Conservation (phyloP, 2,329 filamentous ascomycete genomes). For the Aspergillus udagawae region DNA sequence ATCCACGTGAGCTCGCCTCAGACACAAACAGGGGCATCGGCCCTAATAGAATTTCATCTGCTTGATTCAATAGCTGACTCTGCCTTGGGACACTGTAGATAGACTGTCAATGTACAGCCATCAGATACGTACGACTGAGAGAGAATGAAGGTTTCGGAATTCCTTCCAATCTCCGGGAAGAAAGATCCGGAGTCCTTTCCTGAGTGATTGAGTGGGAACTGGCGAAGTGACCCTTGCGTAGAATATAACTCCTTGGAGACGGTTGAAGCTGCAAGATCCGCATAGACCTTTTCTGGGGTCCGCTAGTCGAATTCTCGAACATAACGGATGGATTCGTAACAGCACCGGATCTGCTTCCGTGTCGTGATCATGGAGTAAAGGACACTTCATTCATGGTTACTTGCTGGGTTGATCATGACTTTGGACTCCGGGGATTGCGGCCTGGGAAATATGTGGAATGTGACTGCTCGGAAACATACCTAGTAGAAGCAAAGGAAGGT, state of each 20-base stretch:
- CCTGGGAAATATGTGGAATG: constrained; percentile 16
- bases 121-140: background rate
- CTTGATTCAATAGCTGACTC: background rate
- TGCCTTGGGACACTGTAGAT: background rate
- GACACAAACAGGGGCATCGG: background rate
- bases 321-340: background rate
- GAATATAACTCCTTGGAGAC: background rate
- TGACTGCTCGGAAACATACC: constrained; percentile 12
- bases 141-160: background rate
- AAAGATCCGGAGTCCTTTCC: background rate
- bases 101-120: background rate
- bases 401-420: background rate
- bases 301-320: background rate
- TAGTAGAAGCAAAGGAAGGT: background rate
- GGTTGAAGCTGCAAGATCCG: background rate
- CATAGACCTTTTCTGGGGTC: background rate
- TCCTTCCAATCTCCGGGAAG: background rate
- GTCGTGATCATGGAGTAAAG: background rate
- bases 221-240: background rate
- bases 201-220: background rate
- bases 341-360: background rate
- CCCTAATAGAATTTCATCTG: too few relatives aligned
- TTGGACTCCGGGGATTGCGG: constrained; percentile 11
- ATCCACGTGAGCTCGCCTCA: background rate
- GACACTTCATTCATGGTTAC: background rate